phyloP scores from a whole-genome alignment of 805 yeast species.

The Metschnikowia corniflorae region DNA sequence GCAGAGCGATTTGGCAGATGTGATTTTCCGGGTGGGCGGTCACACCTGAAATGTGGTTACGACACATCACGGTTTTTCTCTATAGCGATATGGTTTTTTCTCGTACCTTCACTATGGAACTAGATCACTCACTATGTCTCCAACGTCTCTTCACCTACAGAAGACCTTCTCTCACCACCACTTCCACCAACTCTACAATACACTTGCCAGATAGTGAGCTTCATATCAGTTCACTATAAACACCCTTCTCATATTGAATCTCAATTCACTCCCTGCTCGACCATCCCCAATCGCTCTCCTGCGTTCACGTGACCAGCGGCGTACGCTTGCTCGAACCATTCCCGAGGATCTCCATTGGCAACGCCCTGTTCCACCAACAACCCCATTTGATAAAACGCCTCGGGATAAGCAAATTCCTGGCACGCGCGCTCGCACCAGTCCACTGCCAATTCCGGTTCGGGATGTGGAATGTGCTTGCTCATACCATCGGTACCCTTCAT shows the following conservation, averaged over 20 bases:
- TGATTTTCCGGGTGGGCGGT: too few species aligned
- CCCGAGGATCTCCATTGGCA: conserved; percentile 23
- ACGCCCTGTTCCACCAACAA: conserved; percentile 36
- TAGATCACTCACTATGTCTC: too few species aligned
- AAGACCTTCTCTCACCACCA: too few species aligned
- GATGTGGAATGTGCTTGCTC: conserved; percentile 34
- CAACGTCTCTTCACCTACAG: too few species aligned
- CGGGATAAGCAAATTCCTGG: conserved; percentile 35
- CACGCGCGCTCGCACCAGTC: conserved; percentile 44
- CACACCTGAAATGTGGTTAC: too few species aligned
- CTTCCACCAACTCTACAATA: neutral
- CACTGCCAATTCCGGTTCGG: conserved; percentile 35
- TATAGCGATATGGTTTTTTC: too few species aligned
- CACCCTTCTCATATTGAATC: neutral
- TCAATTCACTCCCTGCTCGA: neutral
- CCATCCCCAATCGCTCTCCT: conserved; percentile 3
- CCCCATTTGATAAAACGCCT: conserved; percentile 40
- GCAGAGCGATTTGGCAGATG: too few species aligned
- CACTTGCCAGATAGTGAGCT: too few species aligned
- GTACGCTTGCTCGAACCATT: conserved; percentile 35
- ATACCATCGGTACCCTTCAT: conserved; percentile 32
- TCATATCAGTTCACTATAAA: neutral
- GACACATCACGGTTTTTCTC: too few species aligned
- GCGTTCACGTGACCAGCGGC: conserved; percentile 33
- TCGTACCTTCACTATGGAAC: too few species aligned